phyloP scores from a whole-genome alignment of 805 yeast species.

The Helenozyma rhizophorensis region DNA sequence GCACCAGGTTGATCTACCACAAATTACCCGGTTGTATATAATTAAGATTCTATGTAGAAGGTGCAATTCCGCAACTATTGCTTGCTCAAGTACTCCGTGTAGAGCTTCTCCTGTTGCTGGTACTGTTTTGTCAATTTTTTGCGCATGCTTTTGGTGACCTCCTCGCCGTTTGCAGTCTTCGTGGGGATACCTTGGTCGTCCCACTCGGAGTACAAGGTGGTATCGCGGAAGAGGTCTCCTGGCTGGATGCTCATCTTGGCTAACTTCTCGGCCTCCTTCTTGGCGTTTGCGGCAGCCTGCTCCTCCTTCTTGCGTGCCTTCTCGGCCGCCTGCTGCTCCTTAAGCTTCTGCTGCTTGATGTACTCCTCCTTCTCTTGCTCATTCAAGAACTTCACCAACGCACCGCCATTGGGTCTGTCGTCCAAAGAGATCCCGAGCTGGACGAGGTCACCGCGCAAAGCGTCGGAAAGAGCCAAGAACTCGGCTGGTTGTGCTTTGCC shows the following conservation, averaged over 20 bases:
- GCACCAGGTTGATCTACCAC: too few relatives aligned
- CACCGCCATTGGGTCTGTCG: slow-evolving; percentile 78
- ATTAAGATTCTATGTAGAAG: too few relatives aligned
- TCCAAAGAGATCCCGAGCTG: slow-evolving; percentile 80
- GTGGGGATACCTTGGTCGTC: slow-evolving; percentile 84
- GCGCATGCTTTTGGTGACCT: slow-evolving; percentile 75
- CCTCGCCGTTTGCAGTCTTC: slow-evolving; percentile 72
- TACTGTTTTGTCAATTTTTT: slow-evolving; percentile 79
- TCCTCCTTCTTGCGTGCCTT: slow-evolving; percentile 57
- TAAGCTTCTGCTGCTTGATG: slow-evolving; percentile 49
- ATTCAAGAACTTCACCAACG: slow-evolving; percentile 77
- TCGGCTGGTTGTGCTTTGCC: slow-evolving; percentile 45
- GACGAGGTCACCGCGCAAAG: slow-evolving; percentile 65
- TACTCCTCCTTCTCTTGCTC: slow-evolving; percentile 66
- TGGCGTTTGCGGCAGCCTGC: slow-evolving; percentile 47
- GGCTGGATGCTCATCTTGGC: slow-evolving; percentile 72
- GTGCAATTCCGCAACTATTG: too few relatives aligned
- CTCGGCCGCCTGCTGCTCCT: slow-evolving; percentile 50
- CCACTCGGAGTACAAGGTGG: slow-evolving; percentile 61
- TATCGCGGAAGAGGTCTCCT: slow-evolving; percentile 63
- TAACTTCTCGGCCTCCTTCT: slow-evolving; percentile 56
- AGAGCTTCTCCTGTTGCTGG: slow-evolving; percentile 77
- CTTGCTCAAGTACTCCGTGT: slow-evolving; percentile 53
- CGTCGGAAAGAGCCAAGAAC: slow-evolving; percentile 69
- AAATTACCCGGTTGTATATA: too few relatives aligned